Conservation (phyloP, 148 eudicot genomes). For the Heliosperma pusillum region DNA sequence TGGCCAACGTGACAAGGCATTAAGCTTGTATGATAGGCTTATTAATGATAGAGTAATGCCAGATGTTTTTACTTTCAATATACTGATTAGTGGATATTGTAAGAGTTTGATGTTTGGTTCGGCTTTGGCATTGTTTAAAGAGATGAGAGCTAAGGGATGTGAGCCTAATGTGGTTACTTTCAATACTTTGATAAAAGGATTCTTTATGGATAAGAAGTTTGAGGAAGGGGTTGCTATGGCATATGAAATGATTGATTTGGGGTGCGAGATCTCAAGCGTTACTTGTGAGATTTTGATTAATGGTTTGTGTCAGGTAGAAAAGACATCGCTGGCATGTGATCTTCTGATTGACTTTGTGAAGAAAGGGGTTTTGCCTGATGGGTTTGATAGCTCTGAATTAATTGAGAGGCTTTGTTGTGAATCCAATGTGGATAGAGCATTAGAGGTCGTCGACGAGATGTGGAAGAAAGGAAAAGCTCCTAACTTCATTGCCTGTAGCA, state of each 20-base stretch:
- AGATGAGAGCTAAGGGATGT: slow-evolving; percentile 69
- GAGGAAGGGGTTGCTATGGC: slow-evolving; percentile 79
- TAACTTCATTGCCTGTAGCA: slow-evolving; percentile 64
- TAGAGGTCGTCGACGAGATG: slow-evolving; percentile 55
- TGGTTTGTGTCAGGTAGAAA: slow-evolving; percentile 61
- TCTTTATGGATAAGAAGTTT: slow-evolving; percentile 56
- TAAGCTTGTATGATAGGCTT: slow-evolving; percentile 57
- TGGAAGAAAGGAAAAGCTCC: slow-evolving; percentile 70
- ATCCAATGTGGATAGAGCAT: slow-evolving; percentile 49
- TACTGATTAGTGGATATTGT: slow-evolving; percentile 76
- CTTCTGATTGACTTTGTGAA: slow-evolving; percentile 64
- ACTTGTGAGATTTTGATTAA: slow-evolving; percentile 82
- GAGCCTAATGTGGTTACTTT: slow-evolving; percentile 85
- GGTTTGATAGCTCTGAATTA: slow-evolving; percentile 54
- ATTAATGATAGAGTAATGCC: slow-evolving; percentile 71
- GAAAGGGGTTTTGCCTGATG: slow-evolving; percentile 56
- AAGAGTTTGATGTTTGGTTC: slow-evolving; percentile 39
- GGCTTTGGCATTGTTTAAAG: slow-evolving; percentile 73
- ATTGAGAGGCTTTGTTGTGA: slow-evolving; percentile 53
- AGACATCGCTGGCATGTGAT: slow-evolving; percentile 49
- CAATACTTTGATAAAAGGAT: slow-evolving; percentile 81
- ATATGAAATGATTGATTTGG: slow-evolving; percentile 76
- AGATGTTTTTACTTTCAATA: slow-evolving; percentile 78
- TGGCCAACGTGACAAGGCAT: slow-evolving; percentile 42
- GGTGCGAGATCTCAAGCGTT: slow-evolving; percentile 52